Evolutionary conservation across 441 rosid genomes (phyloP).

Genomic region (Pelargonium myrrhifolium): DNA sequence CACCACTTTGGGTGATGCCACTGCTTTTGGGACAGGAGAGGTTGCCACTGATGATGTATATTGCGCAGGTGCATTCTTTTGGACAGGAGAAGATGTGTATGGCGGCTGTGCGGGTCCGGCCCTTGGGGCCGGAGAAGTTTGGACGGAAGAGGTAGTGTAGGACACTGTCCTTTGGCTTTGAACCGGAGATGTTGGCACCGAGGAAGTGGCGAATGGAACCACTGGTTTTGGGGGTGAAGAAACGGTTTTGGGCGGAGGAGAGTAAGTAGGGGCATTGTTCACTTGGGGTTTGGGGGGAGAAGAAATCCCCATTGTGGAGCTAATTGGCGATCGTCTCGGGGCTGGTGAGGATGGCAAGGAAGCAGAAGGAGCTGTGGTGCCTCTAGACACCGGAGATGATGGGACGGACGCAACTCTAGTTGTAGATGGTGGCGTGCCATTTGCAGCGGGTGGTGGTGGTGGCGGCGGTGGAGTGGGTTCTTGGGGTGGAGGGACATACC

Average conservation of each 20-base stretch:
- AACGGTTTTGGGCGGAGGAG: background rate
- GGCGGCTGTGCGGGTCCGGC: background rate
- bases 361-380: conserved; percentile 17
- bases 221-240: background rate
- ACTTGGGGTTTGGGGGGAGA: conserved; percentile 14
- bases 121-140: conserved; percentile 19
- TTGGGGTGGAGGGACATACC: conserved; percentile 15
- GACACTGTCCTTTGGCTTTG: conserved; percentile 10
- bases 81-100: background rate
- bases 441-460: conserved; percentile 12
- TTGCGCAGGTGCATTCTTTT: background rate
- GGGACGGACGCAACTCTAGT: conserved; percentile 25
- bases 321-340: background rate
- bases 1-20: conserved; percentile 11
- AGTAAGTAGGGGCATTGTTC: background rate
- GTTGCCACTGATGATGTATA: conserved; percentile 14
- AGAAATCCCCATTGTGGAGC: background rate
- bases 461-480: conserved; percentile 14
- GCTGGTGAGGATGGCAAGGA: conserved; percentile 30
- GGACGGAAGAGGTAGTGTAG: conserved; percentile 12
- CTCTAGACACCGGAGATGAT: conserved; percentile 17
- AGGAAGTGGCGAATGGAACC: background rate
- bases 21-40: conserved; percentile 25
- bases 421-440: background rate
- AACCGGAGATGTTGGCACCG: conserved; percentile 15